Evolutionary conservation across 768 basidiomycete species (phyloP), one percentile per base, ranked within the genome.

Genomic region (Pulveroboletus ravenelii): DNA sequence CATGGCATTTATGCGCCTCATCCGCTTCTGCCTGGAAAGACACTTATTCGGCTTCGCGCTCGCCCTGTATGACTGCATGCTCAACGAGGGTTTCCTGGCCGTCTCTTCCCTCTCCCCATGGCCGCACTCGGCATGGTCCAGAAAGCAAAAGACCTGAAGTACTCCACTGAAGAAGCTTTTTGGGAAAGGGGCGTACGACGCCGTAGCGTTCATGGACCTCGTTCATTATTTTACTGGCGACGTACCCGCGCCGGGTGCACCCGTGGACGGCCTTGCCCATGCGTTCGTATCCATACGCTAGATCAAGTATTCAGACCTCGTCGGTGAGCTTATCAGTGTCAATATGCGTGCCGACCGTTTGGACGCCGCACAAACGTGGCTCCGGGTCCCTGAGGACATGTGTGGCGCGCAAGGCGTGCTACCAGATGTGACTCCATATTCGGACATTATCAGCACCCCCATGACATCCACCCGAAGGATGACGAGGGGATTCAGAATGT

Each of bases 91-190:
- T 13, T 32, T 32, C 12, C 29, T 8, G 29, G 10, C 29, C 29
- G 12, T 71, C 15, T 52, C 63, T 10, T 50, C 68, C 13, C 67
- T 15, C 14, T 76, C 73, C 41, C 70, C 45, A 70, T 80, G 57
- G 48, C 70, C 10, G 70, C 71, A 0, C 58, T 74, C 36, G 44
- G 59, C 20, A 45, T 74, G n/a, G 40, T 60, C 30, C 50, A 49
- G 2, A 23, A 32, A 13, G 52, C 57, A 13, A 52, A 23, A 9
- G 39, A 38, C 5, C n/a, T 31, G 20, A 7, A 17, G 20, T 53
- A 29, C 20, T 23, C 34, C 43, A 2, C 5, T 15, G 34, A 35
- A 35, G 5, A 32, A 32, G 32, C 32, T 32, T 12, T 13, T 12
- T 62, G 42, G 46, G 32, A n/a, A 57, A 6, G 17, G 45, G 18